phyloP scores from a whole-genome alignment of 225 moss, liverwort and hornwort species.

The Straminergon stramineum region DNA sequence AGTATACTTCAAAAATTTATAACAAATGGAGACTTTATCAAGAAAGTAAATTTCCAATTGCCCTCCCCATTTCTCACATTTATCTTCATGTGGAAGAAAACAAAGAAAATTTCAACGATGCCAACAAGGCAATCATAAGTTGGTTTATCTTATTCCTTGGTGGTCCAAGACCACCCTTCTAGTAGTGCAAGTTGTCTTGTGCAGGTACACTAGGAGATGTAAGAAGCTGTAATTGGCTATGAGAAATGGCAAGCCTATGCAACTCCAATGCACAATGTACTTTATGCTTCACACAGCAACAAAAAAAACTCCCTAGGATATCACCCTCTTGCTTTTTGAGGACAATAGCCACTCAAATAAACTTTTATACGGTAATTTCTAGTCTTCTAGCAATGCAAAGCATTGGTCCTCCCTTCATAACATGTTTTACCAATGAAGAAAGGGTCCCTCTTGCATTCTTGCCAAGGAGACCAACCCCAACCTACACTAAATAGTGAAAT shows the following conservation, averaged over 20 bases:
- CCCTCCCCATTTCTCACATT: too few relatives aligned
- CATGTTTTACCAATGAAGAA: too few relatives aligned
- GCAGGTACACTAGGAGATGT: fast-evolving
- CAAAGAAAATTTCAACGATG: background rate
- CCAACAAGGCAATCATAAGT: fast-evolving
- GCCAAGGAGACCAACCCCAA: too few relatives aligned
- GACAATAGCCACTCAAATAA: background rate
- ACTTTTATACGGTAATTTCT: background rate
- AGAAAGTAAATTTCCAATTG: background rate
- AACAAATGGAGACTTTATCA: background rate
- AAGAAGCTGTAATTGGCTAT: background rate
- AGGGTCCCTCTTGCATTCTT: background rate
- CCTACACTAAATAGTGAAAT: too few relatives aligned
- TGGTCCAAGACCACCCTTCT: background rate
- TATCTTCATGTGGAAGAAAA: too few relatives aligned
- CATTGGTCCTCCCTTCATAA: background rate
- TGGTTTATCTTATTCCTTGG: background rate
- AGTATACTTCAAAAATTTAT: background rate
- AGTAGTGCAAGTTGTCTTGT: background rate
- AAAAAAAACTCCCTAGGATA: fast-evolving
- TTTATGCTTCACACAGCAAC: background rate
- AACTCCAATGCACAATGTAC: background rate
- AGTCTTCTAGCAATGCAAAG: background rate
- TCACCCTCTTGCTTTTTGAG: background rate
- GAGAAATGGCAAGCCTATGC: background rate